Percentiles rank a stretch among this genome's conserved stretches.
Evolutionary conservation across 768 basidiomycete genomes (phyloP).

Genomic region (Lactarius hatsudake): DNA sequence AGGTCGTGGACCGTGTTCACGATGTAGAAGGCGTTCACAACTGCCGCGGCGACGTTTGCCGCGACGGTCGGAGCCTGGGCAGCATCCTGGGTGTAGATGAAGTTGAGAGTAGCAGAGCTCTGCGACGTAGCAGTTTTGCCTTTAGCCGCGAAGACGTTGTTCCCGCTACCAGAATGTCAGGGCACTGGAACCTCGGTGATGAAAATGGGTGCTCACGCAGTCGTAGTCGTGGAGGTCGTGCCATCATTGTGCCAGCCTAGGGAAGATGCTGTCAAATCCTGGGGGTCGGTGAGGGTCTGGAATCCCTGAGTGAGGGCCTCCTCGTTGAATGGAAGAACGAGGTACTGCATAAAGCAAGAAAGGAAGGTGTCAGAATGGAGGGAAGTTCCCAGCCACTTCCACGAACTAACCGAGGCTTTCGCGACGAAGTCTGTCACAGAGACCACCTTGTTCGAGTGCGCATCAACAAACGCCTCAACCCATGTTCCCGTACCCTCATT

Average conservation of each 20-base stretch:
- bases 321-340: constrained; percentile 47
- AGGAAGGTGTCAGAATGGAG: neutral
- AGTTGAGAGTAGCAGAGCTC: constrained; percentile 40
- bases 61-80: constrained; percentile 40
- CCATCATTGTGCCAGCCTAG: constrained; percentile 51
- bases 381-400: neutral
- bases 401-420: constrained; percentile 39
- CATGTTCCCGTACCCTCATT: constrained; percentile 44
- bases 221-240: constrained; percentile 37
- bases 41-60: constrained; percentile 52
- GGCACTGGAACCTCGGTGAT: no score
- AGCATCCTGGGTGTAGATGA: constrained; percentile 40
- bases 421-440: constrained; percentile 52
- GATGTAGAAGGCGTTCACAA: constrained; percentile 57
- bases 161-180: constrained; percentile 31
- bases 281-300: constrained; percentile 49
- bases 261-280: constrained; percentile 53
- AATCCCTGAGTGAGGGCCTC: constrained; percentile 45
- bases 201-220: constrained; percentile 24
- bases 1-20: constrained; percentile 59
- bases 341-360: constrained; percentile 35
- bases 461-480: constrained; percentile 45
- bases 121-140: constrained; percentile 32
- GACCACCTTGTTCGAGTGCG: constrained; percentile 49
- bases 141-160: constrained; percentile 37